Percentiles rank a stretch among this genome's conserved stretches.
Conservation (phyloP, 2,329 filamentous ascomycete species). For the Pseudocercospora ulei region DNA sequence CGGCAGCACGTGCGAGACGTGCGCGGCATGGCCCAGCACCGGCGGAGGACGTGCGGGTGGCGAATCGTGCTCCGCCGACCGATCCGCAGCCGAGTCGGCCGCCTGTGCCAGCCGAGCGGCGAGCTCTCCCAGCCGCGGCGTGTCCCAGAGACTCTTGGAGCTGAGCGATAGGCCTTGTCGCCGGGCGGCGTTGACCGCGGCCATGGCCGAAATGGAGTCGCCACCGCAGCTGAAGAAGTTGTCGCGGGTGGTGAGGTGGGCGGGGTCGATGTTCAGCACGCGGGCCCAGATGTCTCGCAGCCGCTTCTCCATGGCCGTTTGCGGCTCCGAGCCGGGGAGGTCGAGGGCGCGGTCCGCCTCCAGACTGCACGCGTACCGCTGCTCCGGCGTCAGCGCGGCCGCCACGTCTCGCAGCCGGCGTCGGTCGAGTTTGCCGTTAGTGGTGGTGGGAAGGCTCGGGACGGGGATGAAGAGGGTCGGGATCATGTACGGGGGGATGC, state of each 20-base stretch:
- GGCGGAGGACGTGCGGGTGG: neutral
- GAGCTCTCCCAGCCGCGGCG: conserved; percentile 3
- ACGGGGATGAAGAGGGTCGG: conserved; percentile 64
- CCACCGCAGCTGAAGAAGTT: conserved; percentile 42
- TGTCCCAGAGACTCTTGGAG: neutral
- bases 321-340: neutral
- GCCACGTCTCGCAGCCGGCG: conserved; percentile 15
- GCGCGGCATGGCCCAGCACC: neutral
- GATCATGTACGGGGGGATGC: conserved; percentile 57
- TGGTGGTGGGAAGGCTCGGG: conserved; percentile 56
- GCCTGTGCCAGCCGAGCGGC: neutral
- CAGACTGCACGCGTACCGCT: neutral
- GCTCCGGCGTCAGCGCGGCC: neutral
- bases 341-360: neutral
- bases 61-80: neutral
- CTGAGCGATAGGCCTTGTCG: neutral
- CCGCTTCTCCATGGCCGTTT: conserved; percentile 2
- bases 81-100: neutral
- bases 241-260: conserved; percentile 24
- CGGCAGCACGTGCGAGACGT: conserved; percentile 41
- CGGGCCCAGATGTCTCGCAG: conserved; percentile 32
- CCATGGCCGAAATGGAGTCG: conserved; percentile 42
- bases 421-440: conserved; percentile 64
- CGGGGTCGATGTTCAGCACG: conserved; percentile 1
- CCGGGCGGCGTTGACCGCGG: conserved; percentile 37